Evolutionary conservation across 345 rosid species (phyloP), one percentile per base, ranked within the genome.

Genomic region (Reutealis trisperma): DNA sequence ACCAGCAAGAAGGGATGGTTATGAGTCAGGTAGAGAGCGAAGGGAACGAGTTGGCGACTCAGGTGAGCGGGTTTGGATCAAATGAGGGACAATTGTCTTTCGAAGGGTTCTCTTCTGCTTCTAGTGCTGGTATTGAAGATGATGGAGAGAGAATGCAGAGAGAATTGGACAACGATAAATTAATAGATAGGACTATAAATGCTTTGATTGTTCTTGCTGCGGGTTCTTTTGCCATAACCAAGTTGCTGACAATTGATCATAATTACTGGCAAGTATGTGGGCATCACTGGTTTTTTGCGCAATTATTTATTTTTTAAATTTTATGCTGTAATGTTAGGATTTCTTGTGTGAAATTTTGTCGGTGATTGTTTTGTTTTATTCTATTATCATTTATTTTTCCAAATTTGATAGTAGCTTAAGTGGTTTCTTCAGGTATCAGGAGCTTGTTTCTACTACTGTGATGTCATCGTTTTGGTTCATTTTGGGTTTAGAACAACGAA

Each of bases 161-260:
- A 15, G 90, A 79, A 45, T 59, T 62, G 78, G 90, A 83, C 19
- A 83, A 77, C 77, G 89, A 85, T 82, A 93, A 74, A 87, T 72
- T 87, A 70, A 75, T 90, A 5, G 94, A 92, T 87, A 82, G 96
- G 83, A 84, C 74, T 62, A 87, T 93, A 19, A 96, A 93, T 77
- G 99, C 94, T 22, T 78, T 86, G 63, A 85, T 96, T 59, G 99
- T 90, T 81, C 79, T 96, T 67, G 94, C 91, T 75, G 94, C 94
- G 63, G 93, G 98, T 83, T 79, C 91, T 86, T 93, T 64, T 78
- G 98, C 94, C 75, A 78, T 93, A 41, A 85, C 96, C 82, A 96
- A 89, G 86, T 81, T 96, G 89, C 92, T 96, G 70, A 93, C 98
- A 44, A 92, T 96, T 59, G 94, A 96, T 81, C 91, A 84, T 25